These are phyloP conservation scores for Leccinum huronense DNA, from an alignment of 1,284 basidiomycete genomes.

Conservation along the genomic window DNA sequence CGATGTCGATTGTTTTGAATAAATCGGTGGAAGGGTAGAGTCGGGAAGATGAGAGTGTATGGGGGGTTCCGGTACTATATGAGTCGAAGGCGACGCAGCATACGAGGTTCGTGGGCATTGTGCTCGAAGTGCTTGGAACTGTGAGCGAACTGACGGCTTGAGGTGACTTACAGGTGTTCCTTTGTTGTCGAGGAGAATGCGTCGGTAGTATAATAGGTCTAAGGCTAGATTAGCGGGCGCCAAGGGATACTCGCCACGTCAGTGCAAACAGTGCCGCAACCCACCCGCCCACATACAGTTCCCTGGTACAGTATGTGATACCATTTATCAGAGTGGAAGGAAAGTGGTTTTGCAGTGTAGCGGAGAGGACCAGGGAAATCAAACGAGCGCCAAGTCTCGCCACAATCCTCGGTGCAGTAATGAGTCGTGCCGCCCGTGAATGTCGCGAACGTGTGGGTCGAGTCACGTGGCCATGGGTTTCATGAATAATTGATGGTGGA, in stretches of 20 bases:
- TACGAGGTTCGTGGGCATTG: slow-evolving; percentile 70
- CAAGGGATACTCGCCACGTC: slow-evolving; percentile 58
- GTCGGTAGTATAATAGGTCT: slow-evolving; percentile 84
- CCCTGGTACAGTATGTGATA: slow-evolving; percentile 87
- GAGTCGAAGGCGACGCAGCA: slow-evolving; percentile 86
- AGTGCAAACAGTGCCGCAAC: slow-evolving; percentile 67
- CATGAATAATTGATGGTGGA: slow-evolving; percentile 2
- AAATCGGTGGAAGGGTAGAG: slow-evolving; percentile 84
- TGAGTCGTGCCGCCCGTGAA: slow-evolving; percentile 71
- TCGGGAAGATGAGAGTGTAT: slow-evolving; percentile 63
- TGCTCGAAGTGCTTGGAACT: slow-evolving; percentile 77
- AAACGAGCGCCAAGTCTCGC: slow-evolving; percentile 83
- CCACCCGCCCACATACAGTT: slow-evolving; percentile 57
- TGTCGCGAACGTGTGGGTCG: slow-evolving; percentile 76
- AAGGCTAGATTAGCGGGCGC: slow-evolving; percentile 6
- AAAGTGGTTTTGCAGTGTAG: slow-evolving; percentile 61
- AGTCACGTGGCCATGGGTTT: background rate
- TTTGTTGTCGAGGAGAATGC: slow-evolving; percentile 65
- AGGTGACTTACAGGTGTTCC: slow-evolving; percentile 67
- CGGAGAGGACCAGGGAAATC: slow-evolving; percentile 64
- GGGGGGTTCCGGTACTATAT: slow-evolving; percentile 46
- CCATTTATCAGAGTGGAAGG: slow-evolving; percentile 82
- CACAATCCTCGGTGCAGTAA: slow-evolving; percentile 84
- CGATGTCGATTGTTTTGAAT: slow-evolving; percentile 62
- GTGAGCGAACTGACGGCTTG: slow-evolving; percentile 84